Conservation (phyloP, 805 yeast species). For the Candida quercuum region DNA sequence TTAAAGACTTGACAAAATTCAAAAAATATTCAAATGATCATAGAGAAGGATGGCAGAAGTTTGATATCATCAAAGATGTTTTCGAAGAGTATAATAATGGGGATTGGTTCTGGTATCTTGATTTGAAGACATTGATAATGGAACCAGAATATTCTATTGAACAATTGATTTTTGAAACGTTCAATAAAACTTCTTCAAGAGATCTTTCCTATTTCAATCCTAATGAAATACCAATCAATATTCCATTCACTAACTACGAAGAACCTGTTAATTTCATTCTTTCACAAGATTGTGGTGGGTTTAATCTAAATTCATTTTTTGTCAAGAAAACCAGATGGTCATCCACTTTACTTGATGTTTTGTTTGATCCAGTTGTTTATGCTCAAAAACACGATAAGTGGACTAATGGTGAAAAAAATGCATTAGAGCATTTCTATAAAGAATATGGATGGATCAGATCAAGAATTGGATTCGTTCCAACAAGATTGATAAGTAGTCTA, state of each 20-base stretch:
- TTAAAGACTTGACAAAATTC: slow-evolving; percentile 39
- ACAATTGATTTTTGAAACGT: slow-evolving; percentile 27
- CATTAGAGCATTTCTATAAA: slow-evolving; percentile 32
- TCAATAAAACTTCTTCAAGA: slow-evolving; percentile 26
- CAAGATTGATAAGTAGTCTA: slow-evolving; percentile 30
- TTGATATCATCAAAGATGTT: slow-evolving; percentile 30
- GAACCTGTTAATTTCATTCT: slow-evolving; percentile 33
- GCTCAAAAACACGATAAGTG: slow-evolving; percentile 35
- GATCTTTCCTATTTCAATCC: slow-evolving; percentile 33
- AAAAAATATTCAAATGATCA: slow-evolving; percentile 45
- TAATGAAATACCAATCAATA: slow-evolving; percentile 26
- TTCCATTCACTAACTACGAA: slow-evolving; percentile 24
- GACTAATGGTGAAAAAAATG: slow-evolving; percentile 33
- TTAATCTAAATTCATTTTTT: slow-evolving; percentile 35
- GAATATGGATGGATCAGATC: slow-evolving; percentile 36
- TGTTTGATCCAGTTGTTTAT: slow-evolving; percentile 39
- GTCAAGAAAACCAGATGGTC: slow-evolving; percentile 35
- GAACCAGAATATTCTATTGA: slow-evolving; percentile 32
- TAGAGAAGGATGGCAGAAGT: slow-evolving; percentile 42
- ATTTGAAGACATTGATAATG: slow-evolving; percentile 35
- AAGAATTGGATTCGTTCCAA: slow-evolving; percentile 34
- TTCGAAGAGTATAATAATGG: slow-evolving; percentile 28
- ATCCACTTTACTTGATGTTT: slow-evolving; percentile 28
- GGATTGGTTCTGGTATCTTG: slow-evolving; percentile 39
- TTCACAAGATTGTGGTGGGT: slow-evolving; percentile 38